A percentile compares a stretch with the other conserved stretches of the same genome.
phyloP scores from a whole-genome alignment of 805 yeast species.

The Pichia nanzhaoensis region DNA sequence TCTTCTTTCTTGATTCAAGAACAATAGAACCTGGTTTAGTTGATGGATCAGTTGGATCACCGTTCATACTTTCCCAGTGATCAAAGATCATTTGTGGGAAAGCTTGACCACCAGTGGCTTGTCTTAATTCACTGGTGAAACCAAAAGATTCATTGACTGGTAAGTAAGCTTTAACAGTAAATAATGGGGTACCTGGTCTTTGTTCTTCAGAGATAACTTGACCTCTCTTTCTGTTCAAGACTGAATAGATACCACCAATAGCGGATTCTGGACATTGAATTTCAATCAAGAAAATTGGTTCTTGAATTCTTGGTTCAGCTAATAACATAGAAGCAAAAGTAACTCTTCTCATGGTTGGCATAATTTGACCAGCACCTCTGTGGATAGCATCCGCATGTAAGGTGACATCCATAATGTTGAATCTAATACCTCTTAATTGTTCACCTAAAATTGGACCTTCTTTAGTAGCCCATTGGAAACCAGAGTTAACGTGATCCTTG shows the following conservation, averaged over 20 bases:
- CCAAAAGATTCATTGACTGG: constrained; percentile 99
- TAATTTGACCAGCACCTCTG: constrained; percentile 99
- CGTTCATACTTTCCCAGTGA: constrained; percentile 89
- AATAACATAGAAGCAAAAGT: constrained; percentile 96
- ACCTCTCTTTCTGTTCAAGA: constrained; percentile 99
- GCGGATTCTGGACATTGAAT: constrained; percentile 99
- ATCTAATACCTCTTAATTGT: constrained; percentile 90
- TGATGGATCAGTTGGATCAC: constrained; percentile 89
- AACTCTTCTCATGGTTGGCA: constrained; percentile 99
- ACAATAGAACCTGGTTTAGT: constrained; percentile 58
- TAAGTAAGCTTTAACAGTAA: constrained; percentile 99
- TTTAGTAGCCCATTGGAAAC: constrained; percentile 99
- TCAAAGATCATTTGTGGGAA: constrained; percentile 99
- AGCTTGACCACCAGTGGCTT: constrained; percentile 99
- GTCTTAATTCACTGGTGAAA: constrained; percentile 99
- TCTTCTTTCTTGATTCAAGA: constrained; percentile 75
- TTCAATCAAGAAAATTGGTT: constrained; percentile 98
- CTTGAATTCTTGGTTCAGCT: constrained; percentile 98
- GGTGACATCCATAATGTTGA: constrained; percentile 98
- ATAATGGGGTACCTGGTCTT: constrained; percentile 99
- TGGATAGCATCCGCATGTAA: constrained; percentile 99
- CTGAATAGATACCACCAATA: constrained; percentile 99
- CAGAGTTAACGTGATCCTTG: constrained; percentile 99
- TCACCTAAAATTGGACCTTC: constrained; percentile 99
- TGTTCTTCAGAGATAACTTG: constrained; percentile 99